Evolutionary conservation across 768 basidiomycete genomes (phyloP).

Genomic region (Amyloporia xantha): DNA sequence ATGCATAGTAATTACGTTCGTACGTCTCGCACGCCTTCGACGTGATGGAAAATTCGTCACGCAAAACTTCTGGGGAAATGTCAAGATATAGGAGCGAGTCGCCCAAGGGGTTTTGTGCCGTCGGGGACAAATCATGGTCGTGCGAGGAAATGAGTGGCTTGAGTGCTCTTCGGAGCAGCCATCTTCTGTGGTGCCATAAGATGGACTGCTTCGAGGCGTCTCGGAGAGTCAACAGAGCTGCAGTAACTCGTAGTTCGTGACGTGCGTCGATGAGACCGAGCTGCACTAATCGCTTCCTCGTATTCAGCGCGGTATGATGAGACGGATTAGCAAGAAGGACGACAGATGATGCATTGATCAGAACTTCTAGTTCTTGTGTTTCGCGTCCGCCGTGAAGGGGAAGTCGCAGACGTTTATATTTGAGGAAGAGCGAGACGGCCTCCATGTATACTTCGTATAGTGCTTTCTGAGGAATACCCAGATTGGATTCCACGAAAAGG

Average conservation of each 20-base stretch:
- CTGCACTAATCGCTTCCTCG: constrained; percentile 47
- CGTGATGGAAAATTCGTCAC: constrained; percentile 42
- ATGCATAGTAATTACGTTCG: constrained; percentile 70
- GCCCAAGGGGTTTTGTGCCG: no score
- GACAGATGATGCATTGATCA: constrained; percentile 33
- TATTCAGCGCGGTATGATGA: constrained; percentile 61
- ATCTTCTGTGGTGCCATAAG: constrained; percentile 66
- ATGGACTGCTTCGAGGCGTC: constrained; percentile 60
- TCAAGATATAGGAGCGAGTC: constrained; percentile 11
- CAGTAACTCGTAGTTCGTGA: constrained; percentile 42
- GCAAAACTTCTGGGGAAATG: constrained; percentile 31
- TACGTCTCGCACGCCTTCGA: constrained; percentile 51
- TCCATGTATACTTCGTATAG: constrained; percentile 46
- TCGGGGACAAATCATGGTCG: no score
- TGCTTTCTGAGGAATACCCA: constrained; percentile 58
- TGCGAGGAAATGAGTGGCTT: no score
- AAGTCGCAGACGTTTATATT: neutral
- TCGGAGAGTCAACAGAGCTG: constrained; percentile 42
- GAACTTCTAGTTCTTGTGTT: constrained; percentile 1
- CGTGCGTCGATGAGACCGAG: constrained; percentile 28
- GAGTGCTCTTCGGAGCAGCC: constrained; percentile 43
- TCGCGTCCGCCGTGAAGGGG: constrained; percentile 16
- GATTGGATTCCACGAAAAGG: constrained; percentile 47
- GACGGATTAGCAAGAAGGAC: constrained; percentile 64
- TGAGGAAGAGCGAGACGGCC: constrained; percentile 29